Evolutionary conservation across 2,329 filamentous ascomycete genomes (phyloP), one percentile per base, ranked within the genome.

Genomic region (Claviceps lovelessii): DNA sequence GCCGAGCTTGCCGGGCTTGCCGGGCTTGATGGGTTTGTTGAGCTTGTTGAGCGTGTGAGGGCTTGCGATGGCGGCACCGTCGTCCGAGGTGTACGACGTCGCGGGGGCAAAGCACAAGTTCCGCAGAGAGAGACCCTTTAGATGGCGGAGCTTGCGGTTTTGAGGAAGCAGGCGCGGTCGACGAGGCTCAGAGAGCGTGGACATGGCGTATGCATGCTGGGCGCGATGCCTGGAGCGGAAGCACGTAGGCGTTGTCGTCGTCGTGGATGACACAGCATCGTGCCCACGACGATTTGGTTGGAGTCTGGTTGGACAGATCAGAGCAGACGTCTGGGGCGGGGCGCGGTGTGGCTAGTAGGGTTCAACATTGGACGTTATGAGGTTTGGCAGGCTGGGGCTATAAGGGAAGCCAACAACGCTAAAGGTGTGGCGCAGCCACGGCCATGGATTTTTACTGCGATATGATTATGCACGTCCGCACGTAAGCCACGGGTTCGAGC

Each of bases 81-180:
- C 87, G 69, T 95, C 90, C 70, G 91, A 87, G 63, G 86, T 84
- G 44, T 88, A 68, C 77, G 45, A 63, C 72, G 72, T 59, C 73
- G 72, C 56, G 75, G 72, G 58, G 73, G 75, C 74, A 60, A 95
- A 83, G 58, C 82, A 83, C 47, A 96, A 75, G 68, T 96, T 96
- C 56, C 91, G 88, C 52, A 96, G 73, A 55, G 87, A 91, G 61
- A 97, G 81, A 61, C 88, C 89, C 63, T 88, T 84, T 5, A 96
- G 78, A 73, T 96, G 90, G 54, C 91, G 84, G 53, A 97, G 76
- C 68, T 86, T 90, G 67, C 90, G 87, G 68, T 95, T 96, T 77
- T 93, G 79, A 19, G 80, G 73, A 35, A 83, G 71, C 58, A 85
- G 73, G 46, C 77, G 73, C 45, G 79, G 77, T 45, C 74, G 71